phyloP scores from a whole-genome alignment of 805 yeast species.

The Kregervanrija fluxuum region DNA sequence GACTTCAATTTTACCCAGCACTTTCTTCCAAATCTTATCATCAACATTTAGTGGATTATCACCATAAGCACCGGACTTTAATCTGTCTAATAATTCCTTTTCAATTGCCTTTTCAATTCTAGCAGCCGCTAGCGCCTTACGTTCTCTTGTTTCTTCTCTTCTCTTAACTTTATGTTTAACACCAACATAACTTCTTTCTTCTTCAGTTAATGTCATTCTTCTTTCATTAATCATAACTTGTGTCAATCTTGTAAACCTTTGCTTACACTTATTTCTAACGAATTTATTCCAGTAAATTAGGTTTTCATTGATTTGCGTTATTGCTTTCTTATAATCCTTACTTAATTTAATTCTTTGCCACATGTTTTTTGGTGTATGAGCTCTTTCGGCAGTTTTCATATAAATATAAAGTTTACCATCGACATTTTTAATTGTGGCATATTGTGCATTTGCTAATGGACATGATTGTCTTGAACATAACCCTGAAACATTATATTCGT shows the following conservation, averaged over 20 bases:
- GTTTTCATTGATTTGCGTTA: constrained; percentile 82
- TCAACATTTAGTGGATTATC: constrained; percentile 97
- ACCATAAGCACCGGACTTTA: constrained; percentile 97
- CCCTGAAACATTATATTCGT: constrained; percentile 94
- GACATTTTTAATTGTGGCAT: constrained; percentile 77
- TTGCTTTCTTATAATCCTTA: constrained; percentile 81
- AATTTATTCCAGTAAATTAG: constrained; percentile 91
- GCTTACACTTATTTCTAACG: constrained; percentile 88
- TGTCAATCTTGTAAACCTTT: constrained; percentile 86
- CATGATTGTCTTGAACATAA: constrained; percentile 90
- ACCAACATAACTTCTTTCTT: constrained; percentile 91
- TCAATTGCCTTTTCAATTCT: constrained; percentile 95
- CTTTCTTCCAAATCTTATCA: constrained; percentile 91
- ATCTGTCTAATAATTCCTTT: constrained; percentile 86
- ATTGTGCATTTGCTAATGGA: constrained; percentile 90
- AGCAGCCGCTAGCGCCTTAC: constrained; percentile 96
- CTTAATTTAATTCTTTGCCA: constrained; percentile 95
- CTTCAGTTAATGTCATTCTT: constrained; percentile 83
- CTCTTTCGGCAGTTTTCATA: constrained; percentile 97
- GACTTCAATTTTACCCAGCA: constrained; percentile 64
- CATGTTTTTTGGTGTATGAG: constrained; percentile 85
- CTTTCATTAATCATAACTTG: constrained; percentile 95
- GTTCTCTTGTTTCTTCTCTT: constrained; percentile 89
- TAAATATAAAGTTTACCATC: constrained; percentile 78
- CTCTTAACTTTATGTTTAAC: constrained; percentile 90